phyloP scores from a whole-genome alignment of 192 early-diverging fungal species.

The Backusella psychrophila region DNA sequence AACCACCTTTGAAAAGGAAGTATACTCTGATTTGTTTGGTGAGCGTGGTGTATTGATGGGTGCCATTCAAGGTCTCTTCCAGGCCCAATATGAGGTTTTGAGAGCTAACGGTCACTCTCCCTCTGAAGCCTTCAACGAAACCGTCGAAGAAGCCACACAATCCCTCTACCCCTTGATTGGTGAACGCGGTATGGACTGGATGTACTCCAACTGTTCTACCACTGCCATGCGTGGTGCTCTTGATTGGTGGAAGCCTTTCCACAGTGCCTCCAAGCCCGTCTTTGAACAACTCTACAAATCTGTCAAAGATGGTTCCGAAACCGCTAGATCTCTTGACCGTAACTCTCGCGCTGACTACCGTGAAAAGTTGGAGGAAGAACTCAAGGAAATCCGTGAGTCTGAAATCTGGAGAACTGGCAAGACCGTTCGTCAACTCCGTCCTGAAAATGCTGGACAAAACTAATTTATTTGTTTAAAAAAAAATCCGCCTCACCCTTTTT shows the following conservation, averaged over 20 bases:
- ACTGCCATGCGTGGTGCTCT: slow-evolving; percentile 95
- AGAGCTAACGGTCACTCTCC: slow-evolving; percentile 89
- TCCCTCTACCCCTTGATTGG: slow-evolving; percentile 96
- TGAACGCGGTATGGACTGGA: slow-evolving; percentile 93
- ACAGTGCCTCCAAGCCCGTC: slow-evolving; percentile 89
- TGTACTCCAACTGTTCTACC: slow-evolving; percentile 97
- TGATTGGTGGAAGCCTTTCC: slow-evolving; percentile 96
- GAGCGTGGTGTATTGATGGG: slow-evolving; percentile 99
- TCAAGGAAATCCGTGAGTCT: slow-evolving; percentile 81
- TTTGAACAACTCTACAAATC: slow-evolving; percentile 88
- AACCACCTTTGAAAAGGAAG: slow-evolving; percentile 96
- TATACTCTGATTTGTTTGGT: slow-evolving; percentile 93
- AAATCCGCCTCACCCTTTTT: not conserved
- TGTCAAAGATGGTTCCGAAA: slow-evolving; percentile 87
- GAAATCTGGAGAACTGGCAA: slow-evolving; percentile 94
- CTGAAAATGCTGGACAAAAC: slow-evolving; percentile 66
- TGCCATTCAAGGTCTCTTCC: slow-evolving; percentile 95
- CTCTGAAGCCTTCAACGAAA: slow-evolving; percentile 99
- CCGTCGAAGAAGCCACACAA: slow-evolving; percentile 98
- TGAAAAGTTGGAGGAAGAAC: slow-evolving; percentile 89
- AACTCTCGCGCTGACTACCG: slow-evolving; percentile 94
- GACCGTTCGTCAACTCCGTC: slow-evolving; percentile 84
- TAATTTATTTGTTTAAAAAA: not conserved
- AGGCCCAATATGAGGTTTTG: slow-evolving; percentile 96
- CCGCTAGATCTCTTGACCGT: slow-evolving; percentile 78